Conservation (phyloP, 305 asterid genomes). For the Plantago lanceolata region DNA sequence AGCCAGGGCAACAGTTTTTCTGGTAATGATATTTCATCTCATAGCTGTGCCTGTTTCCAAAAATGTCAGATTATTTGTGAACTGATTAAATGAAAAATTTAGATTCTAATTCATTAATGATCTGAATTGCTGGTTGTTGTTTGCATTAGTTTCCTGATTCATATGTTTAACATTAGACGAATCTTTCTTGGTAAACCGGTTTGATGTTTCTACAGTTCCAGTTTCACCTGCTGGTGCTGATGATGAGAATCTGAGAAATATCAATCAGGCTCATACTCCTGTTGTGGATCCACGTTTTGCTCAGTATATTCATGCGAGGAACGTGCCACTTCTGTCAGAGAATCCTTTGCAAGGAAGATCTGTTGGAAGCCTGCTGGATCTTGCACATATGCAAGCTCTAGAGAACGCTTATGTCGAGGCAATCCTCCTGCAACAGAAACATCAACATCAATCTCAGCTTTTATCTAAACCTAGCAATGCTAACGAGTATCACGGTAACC, state of each 20-base stretch:
- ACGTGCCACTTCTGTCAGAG: conserved; percentile 4
- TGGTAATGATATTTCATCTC: conserved; percentile 25
- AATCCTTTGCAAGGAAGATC: conserved; percentile 39
- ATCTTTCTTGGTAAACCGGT: conserved; percentile 3
- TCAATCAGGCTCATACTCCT: conserved; percentile 39
- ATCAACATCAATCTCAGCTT: conserved; percentile 42
- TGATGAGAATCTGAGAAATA: conserved; percentile 42
- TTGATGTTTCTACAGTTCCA: conserved; percentile 37
- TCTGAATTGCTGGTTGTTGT: conserved; percentile 24
- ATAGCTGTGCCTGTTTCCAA: conserved; percentile 17
- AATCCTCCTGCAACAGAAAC: conserved; percentile 51
- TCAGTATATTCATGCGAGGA: conserved; percentile 33
- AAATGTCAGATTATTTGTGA: conserved; percentile 20
- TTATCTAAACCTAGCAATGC: conserved; percentile 32
- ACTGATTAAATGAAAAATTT: too few species aligned
- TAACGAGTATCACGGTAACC: conserved; percentile 37
- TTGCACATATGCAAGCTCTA: conserved; percentile 45
- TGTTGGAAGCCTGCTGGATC: conserved; percentile 35
- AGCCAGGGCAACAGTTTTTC: conserved; percentile 33
- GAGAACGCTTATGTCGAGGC: conserved; percentile 73
- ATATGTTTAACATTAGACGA: background rate
- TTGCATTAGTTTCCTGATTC: background rate
- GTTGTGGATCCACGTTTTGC: conserved; percentile 38
- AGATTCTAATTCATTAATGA: conserved; percentile 11
- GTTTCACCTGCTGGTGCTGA: conserved; percentile 25